Percentiles rank a stretch among this genome's conserved stretches.
phyloP scores from a whole-genome alignment of 2,329 filamentous ascomycete genomes.

The Xylariaceae sp. region DNA sequence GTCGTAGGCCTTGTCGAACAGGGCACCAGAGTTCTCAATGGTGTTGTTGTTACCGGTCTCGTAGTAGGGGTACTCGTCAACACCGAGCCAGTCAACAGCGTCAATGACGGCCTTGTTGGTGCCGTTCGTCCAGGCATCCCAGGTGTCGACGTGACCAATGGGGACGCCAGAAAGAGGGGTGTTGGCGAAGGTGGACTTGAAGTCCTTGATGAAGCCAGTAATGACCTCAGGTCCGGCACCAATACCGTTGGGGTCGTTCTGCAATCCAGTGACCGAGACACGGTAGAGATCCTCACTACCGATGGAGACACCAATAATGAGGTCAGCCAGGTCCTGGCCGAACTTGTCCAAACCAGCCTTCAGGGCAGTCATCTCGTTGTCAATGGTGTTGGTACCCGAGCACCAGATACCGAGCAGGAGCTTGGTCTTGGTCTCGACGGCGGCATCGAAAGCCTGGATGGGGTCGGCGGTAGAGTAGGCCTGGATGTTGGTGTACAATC shows the following conservation, averaged over 20 bases:
- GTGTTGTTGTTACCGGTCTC: conserved; percentile 37
- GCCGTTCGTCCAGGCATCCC: conserved; percentile 46
- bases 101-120: conserved; percentile 46
- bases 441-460: conserved; percentile 64
- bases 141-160: conserved; percentile 53
- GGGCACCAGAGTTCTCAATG: conserved; percentile 40
- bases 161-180: conserved; percentile 34
- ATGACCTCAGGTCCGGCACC: conserved; percentile 41
- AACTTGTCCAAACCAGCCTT: conserved; percentile 41
- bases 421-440: conserved; percentile 43
- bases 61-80: conserved; percentile 51
- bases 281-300: conserved; percentile 55
- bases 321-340: conserved; percentile 38
- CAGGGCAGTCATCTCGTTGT: conserved; percentile 47
- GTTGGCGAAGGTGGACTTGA: conserved; percentile 44
- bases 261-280: conserved; percentile 29
- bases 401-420: conserved; percentile 52
- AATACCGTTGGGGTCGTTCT: conserved; percentile 28
- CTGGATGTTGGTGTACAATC: conserved; percentile 29
- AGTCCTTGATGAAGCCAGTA: conserved; percentile 52
- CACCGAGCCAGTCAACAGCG: conserved; percentile 49
- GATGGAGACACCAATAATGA: conserved; percentile 49
- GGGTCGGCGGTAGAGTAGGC: conserved; percentile 42
- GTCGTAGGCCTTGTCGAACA: conserved; percentile 38
- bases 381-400: conserved; percentile 33